Base-by-base conservation (phyloP, 2,329 filamentous ascomycete genomes). In the Xylariaceae sp. region DNA sequence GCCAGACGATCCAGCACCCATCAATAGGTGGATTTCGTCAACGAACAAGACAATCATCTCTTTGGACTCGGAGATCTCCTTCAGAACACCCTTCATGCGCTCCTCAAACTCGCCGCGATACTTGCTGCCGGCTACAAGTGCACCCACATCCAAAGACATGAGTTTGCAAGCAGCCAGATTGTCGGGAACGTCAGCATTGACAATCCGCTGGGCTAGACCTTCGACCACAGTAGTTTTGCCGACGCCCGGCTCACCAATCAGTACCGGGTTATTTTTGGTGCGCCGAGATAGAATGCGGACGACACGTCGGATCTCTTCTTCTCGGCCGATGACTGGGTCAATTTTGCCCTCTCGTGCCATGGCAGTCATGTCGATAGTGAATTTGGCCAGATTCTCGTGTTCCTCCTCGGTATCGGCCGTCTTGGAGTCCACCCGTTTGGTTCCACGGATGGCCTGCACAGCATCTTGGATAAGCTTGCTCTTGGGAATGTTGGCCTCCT, bases 31-130 rank as follows among this genome's bases (percentile, higher is more conserved):
- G 60, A 99, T 99, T 72, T 99, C 94, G 72, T 99, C 94, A 61
- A 99, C 94, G 64, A 99, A 99, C 57, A 99, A 85, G 47, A 99
- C 88, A 67, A 99, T 97, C 78, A 92, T 96, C 52, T 97, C 93
- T 69, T 94, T 95, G 47, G 91, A 90, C 51, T 96, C 87, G 62
- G 92, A 83, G 53, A 99, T 96, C 75, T 99, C 94, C 72, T 97
- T 99, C 64, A 99, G 73, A 5, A 99, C 94, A 50, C 93, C 92
- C 81, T 99, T 99, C 92, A 99, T 97, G 63, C 94, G 85, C 78
- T 99, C 94, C 71, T 99, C 94, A 54, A 99, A 99, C 71, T 99
- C 94, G 75, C 94, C 94, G 45, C 94, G 87, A 76, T 95, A 99
- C 75, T 99, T 99, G 82, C 91, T 97, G 61, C 94, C 94, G 53